Percentiles rank a stretch among this genome's conserved stretches.
Evolutionary conservation across 2,329 filamentous ascomycete species (phyloP).

Genomic region (Aphanoascus verrucosus): DNA sequence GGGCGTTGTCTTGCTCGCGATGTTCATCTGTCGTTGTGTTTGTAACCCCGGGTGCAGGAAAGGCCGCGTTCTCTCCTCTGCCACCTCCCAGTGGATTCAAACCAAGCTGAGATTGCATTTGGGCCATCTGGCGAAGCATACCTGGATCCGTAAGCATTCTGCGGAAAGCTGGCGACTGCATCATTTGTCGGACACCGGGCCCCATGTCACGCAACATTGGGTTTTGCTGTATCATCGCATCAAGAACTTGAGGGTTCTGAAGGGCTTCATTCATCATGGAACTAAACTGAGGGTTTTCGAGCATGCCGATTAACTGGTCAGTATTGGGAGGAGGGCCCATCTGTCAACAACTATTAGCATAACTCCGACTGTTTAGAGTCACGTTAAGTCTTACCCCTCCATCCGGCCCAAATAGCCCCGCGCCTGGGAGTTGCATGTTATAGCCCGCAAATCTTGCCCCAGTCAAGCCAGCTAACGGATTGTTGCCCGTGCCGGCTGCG

Average conservation of each 20-base stretch:
- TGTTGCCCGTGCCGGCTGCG: conserved; percentile 55
- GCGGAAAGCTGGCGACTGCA: conserved; percentile 79
- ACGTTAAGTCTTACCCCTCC: conserved; percentile 61
- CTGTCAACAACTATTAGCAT: conserved; percentile 36
- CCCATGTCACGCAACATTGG: conserved; percentile 64
- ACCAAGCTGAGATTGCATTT: conserved; percentile 61
- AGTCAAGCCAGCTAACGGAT: conserved; percentile 80
- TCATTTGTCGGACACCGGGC: conserved; percentile 68
- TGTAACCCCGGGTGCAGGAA: conserved; percentile 84
- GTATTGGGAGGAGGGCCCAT: conserved; percentile 81
- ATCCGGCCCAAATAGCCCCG: conserved; percentile 84
- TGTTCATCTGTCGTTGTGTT: conserved; percentile 62
- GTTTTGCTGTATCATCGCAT: conserved; percentile 88
- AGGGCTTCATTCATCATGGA: conserved; percentile 89
- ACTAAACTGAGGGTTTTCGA: conserved; percentile 77
- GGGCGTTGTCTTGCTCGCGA: conserved; percentile 19
- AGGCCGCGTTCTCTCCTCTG: conserved; percentile 45
- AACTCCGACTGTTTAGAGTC: background rate
- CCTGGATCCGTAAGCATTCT: conserved; percentile 89
- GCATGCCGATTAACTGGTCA: conserved; percentile 71
- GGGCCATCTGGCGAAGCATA: conserved; percentile 67
- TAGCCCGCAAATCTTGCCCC: conserved; percentile 90
- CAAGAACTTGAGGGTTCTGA: conserved; percentile 86
- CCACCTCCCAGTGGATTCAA: conserved; percentile 42
- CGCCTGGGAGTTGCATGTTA: conserved; percentile 65